phyloP scores from a whole-genome alignment of 805 yeast genomes.

The Yarrowia osloensis region DNA sequence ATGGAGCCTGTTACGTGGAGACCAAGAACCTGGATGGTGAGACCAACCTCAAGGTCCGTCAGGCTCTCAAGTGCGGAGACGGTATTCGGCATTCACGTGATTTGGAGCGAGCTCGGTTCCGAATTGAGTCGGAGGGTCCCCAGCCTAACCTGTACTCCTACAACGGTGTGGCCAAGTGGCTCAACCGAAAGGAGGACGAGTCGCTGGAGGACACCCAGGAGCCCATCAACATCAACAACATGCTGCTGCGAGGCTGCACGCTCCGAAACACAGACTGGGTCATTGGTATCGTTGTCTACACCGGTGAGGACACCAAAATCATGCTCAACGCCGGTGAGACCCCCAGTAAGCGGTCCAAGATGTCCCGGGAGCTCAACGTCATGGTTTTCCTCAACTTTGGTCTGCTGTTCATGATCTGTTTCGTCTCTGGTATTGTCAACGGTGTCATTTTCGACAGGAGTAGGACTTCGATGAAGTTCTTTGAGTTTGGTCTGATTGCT shows the following conservation, averaged over 20 bases:
- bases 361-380: slow-evolving; percentile 67
- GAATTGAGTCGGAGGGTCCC: slow-evolving; percentile 72
- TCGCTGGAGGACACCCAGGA: slow-evolving; percentile 61
- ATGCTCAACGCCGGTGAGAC: slow-evolving; percentile 80
- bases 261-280: slow-evolving; percentile 78
- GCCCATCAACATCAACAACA: slow-evolving; percentile 63
- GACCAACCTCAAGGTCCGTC: slow-evolving; percentile 68
- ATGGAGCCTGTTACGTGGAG: slow-evolving; percentile 69
- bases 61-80: slow-evolving; percentile 59
- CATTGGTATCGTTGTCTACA: slow-evolving; percentile 68
- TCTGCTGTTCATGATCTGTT: slow-evolving; percentile 64
- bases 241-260: slow-evolving; percentile 71
- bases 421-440: slow-evolving; percentile 68
- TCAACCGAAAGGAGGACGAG: slow-evolving; percentile 59
- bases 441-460: slow-evolving; percentile 58
- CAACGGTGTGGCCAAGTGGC: slow-evolving; percentile 66
- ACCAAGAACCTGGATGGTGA: slow-evolving; percentile 77
- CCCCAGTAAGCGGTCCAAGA: slow-evolving; percentile 70
- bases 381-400: slow-evolving; percentile 67
- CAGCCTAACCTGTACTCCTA: slow-evolving; percentile 63
- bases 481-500: slow-evolving; percentile 66
- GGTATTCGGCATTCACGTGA: slow-evolving; percentile 60
- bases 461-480: slow-evolving; percentile 53
- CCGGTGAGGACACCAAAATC: slow-evolving; percentile 76
- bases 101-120: slow-evolving; percentile 56